Conservation (phyloP, 2,329 filamentous ascomycete species). For the Fusarium marasasianum region DNA sequence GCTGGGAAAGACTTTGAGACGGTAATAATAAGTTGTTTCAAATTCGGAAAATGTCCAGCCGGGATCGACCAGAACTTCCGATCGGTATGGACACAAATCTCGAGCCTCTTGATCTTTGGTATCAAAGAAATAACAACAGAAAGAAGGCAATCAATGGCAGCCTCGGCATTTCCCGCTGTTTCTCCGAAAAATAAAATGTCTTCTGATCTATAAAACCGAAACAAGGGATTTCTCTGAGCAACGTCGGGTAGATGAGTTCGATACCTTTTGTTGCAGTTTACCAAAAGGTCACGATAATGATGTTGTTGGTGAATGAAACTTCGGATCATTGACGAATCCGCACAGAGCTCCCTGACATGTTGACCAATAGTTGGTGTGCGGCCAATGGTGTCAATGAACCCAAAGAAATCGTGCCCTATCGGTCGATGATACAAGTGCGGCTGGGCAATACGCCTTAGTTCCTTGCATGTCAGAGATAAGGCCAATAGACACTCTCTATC, state of each 20-base stretch:
- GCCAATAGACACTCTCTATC: not conserved
- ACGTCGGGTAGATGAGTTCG: rapidly evolving
- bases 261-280: too few species aligned
- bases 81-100: not conserved
- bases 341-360: not conserved
- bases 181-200: too few species aligned
- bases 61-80: not conserved
- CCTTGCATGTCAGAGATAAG: not conserved
- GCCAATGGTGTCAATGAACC: not conserved
- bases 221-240: too few species aligned
- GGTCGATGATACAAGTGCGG: not conserved
- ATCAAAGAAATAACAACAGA: not conserved
- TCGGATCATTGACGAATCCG: too few species aligned
- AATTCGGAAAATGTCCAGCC: not conserved
- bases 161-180: too few species aligned
- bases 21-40: not conserved
- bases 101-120: not conserved
- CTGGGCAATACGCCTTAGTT: not conserved
- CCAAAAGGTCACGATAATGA: too few species aligned
- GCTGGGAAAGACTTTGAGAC: rapidly evolving
- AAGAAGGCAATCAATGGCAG: too few species aligned
- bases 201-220: too few species aligned
- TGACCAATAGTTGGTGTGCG: not conserved
- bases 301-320: too few species aligned
- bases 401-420: rapidly evolving